Evolutionary conservation across 208 protist genomes (phyloP).

Genomic region (Trypanosomatidae sp.): DNA sequence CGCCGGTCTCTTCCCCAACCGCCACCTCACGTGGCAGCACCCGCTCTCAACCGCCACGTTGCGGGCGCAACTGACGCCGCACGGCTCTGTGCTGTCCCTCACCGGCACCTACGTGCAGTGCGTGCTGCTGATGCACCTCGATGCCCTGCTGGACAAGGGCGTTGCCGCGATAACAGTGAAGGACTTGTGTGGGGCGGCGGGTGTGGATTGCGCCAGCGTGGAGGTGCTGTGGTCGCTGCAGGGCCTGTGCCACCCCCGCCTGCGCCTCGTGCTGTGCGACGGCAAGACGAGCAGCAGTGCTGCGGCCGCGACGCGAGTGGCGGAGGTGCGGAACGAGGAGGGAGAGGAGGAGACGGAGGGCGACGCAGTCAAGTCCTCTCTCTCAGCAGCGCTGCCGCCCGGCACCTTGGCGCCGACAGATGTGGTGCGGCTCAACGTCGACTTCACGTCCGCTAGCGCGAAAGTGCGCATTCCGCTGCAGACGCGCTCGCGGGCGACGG

Average conservation of each 20-base stretch:
- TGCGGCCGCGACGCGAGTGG: neutral
- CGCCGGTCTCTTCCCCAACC: constrained; percentile 61
- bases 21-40: constrained; percentile 91
- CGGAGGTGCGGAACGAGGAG: neutral
- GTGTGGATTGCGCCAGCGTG: constrained; percentile 49
- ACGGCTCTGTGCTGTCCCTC: constrained; percentile 60
- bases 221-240: constrained; percentile 51
- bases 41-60: constrained; percentile 74
- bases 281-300: constrained; percentile 9
- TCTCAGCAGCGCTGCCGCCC: neutral
- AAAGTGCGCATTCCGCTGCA: constrained; percentile 48
- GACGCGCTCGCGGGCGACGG: constrained; percentile 10
- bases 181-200: constrained; percentile 51
- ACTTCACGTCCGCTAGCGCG: constrained; percentile 31
- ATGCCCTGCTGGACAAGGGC: constrained; percentile 52
- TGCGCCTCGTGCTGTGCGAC: constrained; percentile 40
- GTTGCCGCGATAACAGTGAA: constrained; percentile 44
- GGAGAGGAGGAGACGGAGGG: neutral
- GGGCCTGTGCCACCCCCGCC: constrained; percentile 51
- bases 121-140: constrained; percentile 89
- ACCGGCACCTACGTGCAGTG: constrained; percentile 92
- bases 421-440: constrained; percentile 34
- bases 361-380: neutral
- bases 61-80: constrained; percentile 29
- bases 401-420: constrained; percentile 21